Conservation (phyloP, 352 stramenopile genomes). For the Elongisporangium senticosum region DNA sequence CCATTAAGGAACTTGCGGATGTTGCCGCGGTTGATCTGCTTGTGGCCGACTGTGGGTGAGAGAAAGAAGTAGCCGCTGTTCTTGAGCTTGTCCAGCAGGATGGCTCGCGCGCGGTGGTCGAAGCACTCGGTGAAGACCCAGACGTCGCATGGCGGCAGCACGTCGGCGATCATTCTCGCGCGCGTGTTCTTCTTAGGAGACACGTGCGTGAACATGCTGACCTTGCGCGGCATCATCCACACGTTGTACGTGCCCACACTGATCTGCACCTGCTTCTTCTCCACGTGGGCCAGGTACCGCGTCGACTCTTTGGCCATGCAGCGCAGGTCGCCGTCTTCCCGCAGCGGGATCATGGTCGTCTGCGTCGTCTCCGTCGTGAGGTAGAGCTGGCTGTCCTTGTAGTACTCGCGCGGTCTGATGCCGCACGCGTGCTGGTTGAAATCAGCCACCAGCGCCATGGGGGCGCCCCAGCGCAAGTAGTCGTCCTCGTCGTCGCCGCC, state of each 20-base stretch:
- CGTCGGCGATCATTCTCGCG: slow-evolving; percentile 58
- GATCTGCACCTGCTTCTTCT: slow-evolving; percentile 46
- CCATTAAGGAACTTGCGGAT: slow-evolving; percentile 72
- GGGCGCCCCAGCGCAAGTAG: slow-evolving; percentile 58
- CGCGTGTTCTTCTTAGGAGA: slow-evolving; percentile 76
- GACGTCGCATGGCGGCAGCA: slow-evolving; percentile 59
- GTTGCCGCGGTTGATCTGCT: slow-evolving; percentile 51
- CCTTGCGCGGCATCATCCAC: slow-evolving; percentile 80
- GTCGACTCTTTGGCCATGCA: slow-evolving; percentile 71
- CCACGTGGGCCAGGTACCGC: slow-evolving; percentile 48
- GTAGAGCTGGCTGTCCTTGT: slow-evolving; percentile 72
- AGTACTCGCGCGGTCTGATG: slow-evolving; percentile 66
- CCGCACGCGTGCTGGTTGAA: slow-evolving; percentile 52
- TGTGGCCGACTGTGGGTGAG: slow-evolving; percentile 68
- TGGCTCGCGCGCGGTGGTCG: slow-evolving; percentile 57
- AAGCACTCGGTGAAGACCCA: slow-evolving; percentile 82
- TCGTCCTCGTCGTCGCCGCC: slow-evolving; percentile 24
- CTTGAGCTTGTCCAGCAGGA: slow-evolving; percentile 62
- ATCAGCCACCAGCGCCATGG: slow-evolving; percentile 50
- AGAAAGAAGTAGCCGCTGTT: slow-evolving; percentile 62
- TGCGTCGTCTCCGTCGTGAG: slow-evolving; percentile 54
- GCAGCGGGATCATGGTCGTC: slow-evolving; percentile 60
- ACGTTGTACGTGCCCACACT: slow-evolving; percentile 76
- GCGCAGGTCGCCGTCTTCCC: slow-evolving; percentile 57
- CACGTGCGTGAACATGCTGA: slow-evolving; percentile 62